Conservation (phyloP, 2,329 filamentous ascomycete genomes). For the Lasiodiplodia theobromae region DNA sequence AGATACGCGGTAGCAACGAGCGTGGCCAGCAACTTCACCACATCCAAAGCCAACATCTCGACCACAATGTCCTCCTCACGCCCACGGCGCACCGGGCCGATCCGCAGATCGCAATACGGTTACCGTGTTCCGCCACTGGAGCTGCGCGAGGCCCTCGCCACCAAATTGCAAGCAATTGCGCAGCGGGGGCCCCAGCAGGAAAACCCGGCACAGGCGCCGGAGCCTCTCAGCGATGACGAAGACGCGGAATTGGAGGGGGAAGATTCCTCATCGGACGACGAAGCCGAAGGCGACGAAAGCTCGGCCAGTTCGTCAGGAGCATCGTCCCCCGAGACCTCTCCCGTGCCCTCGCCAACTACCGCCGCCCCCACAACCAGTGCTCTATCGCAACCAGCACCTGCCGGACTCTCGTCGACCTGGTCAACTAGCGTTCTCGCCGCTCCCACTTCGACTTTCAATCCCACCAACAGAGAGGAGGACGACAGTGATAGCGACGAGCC, state of each 20-base stretch:
- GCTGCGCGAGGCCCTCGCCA: constrained; percentile 15
- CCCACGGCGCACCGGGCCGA: constrained; percentile 18
- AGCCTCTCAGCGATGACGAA: neutral
- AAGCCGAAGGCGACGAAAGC: constrained; percentile 23
- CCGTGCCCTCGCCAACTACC: constrained; percentile 12
- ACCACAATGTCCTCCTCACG: constrained; percentile 7
- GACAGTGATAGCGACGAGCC: constrained; percentile 3
- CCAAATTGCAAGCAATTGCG: constrained; percentile 12
- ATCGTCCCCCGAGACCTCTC: constrained; percentile 9
- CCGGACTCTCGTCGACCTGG: neutral
- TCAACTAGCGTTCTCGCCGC: neutral
- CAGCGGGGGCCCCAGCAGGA: constrained; percentile 12
- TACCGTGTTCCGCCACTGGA: constrained; percentile 12
- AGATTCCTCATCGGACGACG: constrained; percentile 10
- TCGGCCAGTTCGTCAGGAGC: constrained; percentile 3
- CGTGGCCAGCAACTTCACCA: constrained; percentile 2
- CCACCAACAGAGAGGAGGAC: neutral
- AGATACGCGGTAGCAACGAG: constrained; percentile 11
- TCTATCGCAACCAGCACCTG: neutral
- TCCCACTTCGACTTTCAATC: neutral
- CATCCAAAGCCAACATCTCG: neutral
- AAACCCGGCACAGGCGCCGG: neutral
- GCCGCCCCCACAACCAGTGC: constrained; percentile 2
- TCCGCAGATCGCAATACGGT: constrained; percentile 28
- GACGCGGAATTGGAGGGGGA: neutral